These are phyloP conservation scores for Wickerhamomyces bisporus DNA, from an alignment of 805 yeast genomes.

Conservation along the genomic window DNA sequence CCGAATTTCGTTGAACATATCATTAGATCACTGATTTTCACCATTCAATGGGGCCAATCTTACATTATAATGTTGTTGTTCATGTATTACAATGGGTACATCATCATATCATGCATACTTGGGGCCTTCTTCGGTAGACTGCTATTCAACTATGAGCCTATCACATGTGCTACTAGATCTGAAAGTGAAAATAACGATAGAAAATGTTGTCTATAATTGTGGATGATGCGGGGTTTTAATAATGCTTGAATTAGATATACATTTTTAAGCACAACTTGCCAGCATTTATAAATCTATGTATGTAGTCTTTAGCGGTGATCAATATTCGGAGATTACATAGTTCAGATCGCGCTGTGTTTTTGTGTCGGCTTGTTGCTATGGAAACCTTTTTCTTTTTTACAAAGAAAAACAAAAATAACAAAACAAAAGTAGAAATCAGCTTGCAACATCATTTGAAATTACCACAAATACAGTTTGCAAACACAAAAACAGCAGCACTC, in stretches of 20 bases:
- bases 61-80: conserved; percentile 66
- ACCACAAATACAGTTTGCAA: not conserved
- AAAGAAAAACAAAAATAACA: no score
- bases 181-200: conserved; percentile 27
- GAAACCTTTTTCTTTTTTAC: no score
- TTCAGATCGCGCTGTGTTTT: no score
- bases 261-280: no score
- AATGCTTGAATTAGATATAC: no score
- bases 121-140: conserved; percentile 59
- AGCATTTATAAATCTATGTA: no score
- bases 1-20: conserved; percentile 49
- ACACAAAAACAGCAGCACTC: not conserved
- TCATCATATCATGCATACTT: conserved; percentile 55
- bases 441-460: no score
- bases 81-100: conserved; percentile 72
- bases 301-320: no score
- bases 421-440: no score
- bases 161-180: conserved; percentile 20
- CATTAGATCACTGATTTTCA: conserved; percentile 43
- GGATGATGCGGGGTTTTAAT: no score
- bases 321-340: no score
- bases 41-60: conserved; percentile 58
- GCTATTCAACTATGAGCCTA: conserved; percentile 44
- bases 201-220: conserved; percentile 28
- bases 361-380: no score